Base-by-base conservation (phyloP, 2,329 filamentous ascomycete genomes). In the Lecanicillium sp. region DNA sequence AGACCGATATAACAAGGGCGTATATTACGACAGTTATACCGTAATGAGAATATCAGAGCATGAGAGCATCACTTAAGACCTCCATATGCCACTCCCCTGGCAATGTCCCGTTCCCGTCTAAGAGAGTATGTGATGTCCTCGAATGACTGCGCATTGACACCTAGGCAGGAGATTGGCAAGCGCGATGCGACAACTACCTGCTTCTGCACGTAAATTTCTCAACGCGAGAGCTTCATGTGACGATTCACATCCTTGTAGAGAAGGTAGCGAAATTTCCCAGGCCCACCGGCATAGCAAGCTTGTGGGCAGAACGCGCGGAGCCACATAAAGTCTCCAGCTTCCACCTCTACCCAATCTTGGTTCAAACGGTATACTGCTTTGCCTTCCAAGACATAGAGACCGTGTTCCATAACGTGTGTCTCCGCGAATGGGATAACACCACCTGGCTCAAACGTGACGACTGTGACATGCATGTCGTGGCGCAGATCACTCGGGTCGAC, bases 321-420 rank as follows among this genome's bases (percentile, higher is more conserved):
- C 38, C 38, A 40, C 38, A 40, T 40, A n/a, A 40, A 40, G 17
- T 40, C 38, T 8, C 38, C 38, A 20, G 38, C 38, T 18, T 40
- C 38, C 5, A 40, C 38, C 22, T 40, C 38, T 4, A 40, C 38
- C 38, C 38, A 40, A 25, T 40, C 38, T 25, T 40, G 38, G 25
- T 40, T 40, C 17, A 40, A 20, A 15, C 38, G 38, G 32, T 40
- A 40, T n/a, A 40, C 38, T 11, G 38, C 38, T 33, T 40, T 40
- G 22, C 38, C 38, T 29, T 40, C 38, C 15, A 40, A 33, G 11
- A 40, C 38, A 14, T 40, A 40, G 4, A 40, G 32, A 15, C 38
- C 38, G 25, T 40, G 38, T 31, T 40, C 38, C 38, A 40, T 40
- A n/a, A 40, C 38, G 20, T 40, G 38, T n/a, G 38, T 40, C 19